Conservation (phyloP, 2,329 filamentous ascomycete genomes). For the Dothiorella sarmentorum region DNA sequence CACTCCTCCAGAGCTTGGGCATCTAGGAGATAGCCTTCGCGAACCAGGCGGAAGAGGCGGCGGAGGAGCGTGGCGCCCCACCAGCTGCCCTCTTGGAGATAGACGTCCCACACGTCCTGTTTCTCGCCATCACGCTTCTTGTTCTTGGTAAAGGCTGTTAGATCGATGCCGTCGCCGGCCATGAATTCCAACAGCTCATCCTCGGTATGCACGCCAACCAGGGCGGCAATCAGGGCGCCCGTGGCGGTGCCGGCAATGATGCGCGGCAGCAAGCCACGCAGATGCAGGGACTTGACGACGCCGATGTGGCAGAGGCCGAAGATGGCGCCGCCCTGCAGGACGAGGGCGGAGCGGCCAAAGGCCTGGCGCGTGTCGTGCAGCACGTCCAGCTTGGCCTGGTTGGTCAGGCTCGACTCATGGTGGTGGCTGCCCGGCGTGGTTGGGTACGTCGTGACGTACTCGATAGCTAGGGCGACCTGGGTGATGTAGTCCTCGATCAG, state of each 20-base stretch:
- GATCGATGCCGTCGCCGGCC: constrained; percentile 74
- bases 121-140: constrained; percentile 22
- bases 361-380: constrained; percentile 84
- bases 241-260: constrained; percentile 92
- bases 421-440: constrained; percentile 48
- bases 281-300: constrained; percentile 81
- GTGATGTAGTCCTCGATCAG: constrained; percentile 89
- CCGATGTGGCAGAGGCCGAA: constrained; percentile 89
- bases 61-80: constrained; percentile 59
- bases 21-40: constrained; percentile 80
- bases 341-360: constrained; percentile 79
- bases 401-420: constrained; percentile 55
- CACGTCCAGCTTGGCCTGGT: constrained; percentile 78
- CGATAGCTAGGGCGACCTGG: constrained; percentile 75
- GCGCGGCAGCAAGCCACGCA: constrained; percentile 75
- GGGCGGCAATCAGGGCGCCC: constrained; percentile 81
- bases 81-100: constrained; percentile 25
- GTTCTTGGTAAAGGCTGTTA: constrained; percentile 67
- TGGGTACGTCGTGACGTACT: constrained; percentile 68
- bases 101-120: constrained; percentile 23
- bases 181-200: constrained; percentile 77
- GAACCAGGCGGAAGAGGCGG: constrained; percentile 65
- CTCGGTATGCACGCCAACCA: constrained; percentile 83
- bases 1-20: constrained; percentile 78
- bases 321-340: constrained; percentile 85